These are phyloP conservation scores for Eucalyptus virginea DNA, from an alignment of 345 rosid species.

Conservation along the genomic window DNA sequence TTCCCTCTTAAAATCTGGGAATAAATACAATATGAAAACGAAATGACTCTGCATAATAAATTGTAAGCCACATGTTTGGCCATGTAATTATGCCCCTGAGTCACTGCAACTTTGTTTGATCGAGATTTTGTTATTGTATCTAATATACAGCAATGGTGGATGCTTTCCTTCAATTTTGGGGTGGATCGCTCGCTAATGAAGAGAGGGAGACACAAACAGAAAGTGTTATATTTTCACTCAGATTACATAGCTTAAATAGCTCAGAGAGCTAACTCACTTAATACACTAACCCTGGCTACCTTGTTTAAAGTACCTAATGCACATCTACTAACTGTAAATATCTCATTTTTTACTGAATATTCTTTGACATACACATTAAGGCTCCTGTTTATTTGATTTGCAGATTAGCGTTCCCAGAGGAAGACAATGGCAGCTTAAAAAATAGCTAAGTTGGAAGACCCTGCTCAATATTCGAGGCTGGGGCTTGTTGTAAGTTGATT, in stretches of 20 bases:
- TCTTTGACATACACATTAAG: background rate
- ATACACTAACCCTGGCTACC: background rate
- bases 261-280: background rate
- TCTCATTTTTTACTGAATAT: background rate
- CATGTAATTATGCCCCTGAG: background rate
- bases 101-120: background rate
- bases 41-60: background rate
- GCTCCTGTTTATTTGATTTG: background rate
- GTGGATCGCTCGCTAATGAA: background rate
- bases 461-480: conserved; percentile 47
- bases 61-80: background rate
- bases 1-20: background rate
- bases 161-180: background rate
- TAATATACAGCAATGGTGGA: background rate
- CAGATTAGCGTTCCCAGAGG: conserved; percentile 84
- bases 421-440: conserved; percentile 52
- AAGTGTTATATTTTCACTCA: background rate
- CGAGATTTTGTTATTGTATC: background rate
- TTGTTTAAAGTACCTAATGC: background rate
- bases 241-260: background rate
- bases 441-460: conserved; percentile 69
- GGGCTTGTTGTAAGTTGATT: conserved; percentile 51
- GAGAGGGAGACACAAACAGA: background rate
- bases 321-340: background rate
- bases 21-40: background rate